phyloP scores from a whole-genome alignment of 352 stramenopile species.

The Phytophthora litchii region DNA sequence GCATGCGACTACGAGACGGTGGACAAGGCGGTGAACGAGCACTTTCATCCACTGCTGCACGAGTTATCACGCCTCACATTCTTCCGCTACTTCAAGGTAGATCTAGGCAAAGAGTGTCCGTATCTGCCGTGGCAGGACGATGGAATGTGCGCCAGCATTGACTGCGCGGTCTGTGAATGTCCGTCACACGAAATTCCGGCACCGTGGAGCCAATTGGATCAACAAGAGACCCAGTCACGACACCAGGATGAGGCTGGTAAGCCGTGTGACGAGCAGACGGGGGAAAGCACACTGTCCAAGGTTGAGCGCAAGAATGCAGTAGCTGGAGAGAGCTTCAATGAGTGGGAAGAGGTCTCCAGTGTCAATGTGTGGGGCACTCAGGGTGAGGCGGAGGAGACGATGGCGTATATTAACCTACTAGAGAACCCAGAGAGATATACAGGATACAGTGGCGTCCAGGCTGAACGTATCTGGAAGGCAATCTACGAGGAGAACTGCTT shows the following conservation, averaged over 20 bases:
- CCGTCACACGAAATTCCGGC: conserved; percentile 84
- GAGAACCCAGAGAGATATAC: conserved; percentile 99
- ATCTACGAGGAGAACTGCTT: conserved; percentile 99
- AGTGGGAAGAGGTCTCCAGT: conserved; percentile 69
- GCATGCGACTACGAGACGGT: conserved; percentile 88
- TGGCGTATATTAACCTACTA: conserved; percentile 95
- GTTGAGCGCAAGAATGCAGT: conserved; percentile 79
- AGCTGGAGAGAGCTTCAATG: conserved; percentile 59
- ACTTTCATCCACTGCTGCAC: conserved; percentile 83
- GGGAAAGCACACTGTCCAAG: conserved; percentile 74
- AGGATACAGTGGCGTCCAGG: conserved; percentile 94
- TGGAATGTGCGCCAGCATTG: conserved; percentile 88
- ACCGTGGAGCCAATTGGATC: conserved; percentile 77
- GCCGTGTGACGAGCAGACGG: conserved; percentile 72
- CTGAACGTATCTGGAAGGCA: conserved; percentile 94
- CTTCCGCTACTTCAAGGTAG: conserved; percentile 95
- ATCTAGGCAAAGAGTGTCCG: conserved; percentile 88
- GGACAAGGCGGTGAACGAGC: conserved; percentile 77
- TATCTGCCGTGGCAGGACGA: conserved; percentile 89
- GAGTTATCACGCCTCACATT: conserved; percentile 86
- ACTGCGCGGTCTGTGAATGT: conserved; percentile 92
- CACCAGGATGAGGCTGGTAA: conserved; percentile 26
- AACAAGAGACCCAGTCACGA: conserved; percentile 35
- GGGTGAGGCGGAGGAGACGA: conserved; percentile 60
- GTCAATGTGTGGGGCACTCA: conserved; percentile 68